These are phyloP conservation scores for Salix brachista DNA, from an alignment of 345 rosid species.

Conservation along the genomic window DNA sequence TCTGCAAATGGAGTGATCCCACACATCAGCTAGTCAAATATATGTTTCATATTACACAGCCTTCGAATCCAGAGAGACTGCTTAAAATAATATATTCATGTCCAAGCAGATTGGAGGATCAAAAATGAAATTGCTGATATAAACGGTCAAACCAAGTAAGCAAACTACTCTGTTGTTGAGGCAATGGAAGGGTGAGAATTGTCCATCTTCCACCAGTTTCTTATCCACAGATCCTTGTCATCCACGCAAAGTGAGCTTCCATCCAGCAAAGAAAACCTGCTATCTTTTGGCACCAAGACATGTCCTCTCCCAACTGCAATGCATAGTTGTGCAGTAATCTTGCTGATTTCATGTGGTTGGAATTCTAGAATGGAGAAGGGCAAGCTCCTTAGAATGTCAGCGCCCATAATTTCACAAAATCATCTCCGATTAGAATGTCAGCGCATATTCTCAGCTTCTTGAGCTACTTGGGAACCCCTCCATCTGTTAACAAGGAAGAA, in stretches of 20 bases:
- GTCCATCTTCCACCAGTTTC: slow-evolving; percentile 86
- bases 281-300: slow-evolving; percentile 67
- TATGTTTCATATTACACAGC: not conserved
- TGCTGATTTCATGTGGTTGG: slow-evolving; percentile 80
- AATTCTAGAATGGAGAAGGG: slow-evolving; percentile 74
- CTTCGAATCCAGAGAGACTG: not conserved
- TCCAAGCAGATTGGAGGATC: not conserved
- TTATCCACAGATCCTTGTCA: slow-evolving; percentile 75
- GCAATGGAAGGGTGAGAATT: slow-evolving; percentile 71
- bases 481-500: too few species aligned
- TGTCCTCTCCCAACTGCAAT: slow-evolving; percentile 77
- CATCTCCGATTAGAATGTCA: slow-evolving; percentile 71
- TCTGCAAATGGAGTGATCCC: not conserved
- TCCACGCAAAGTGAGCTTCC: slow-evolving; percentile 92
- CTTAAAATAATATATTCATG: not conserved
- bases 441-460: slow-evolving; percentile 85
- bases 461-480: slow-evolving; percentile 70
- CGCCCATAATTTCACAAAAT: slow-evolving; percentile 85
- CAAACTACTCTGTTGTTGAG: slow-evolving; percentile 69
- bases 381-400: slow-evolving; percentile 69
- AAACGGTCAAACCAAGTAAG: slow-evolving; percentile 68
- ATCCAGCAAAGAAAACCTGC: slow-evolving; percentile 69
- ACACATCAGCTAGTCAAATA: too few species aligned
- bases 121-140: not conserved
- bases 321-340: slow-evolving; percentile 79